Evolutionary conservation across 2,329 filamentous ascomycete species (phyloP), one percentile per base, ranked within the genome.

Genomic region (Xylariaceae sp.): DNA sequence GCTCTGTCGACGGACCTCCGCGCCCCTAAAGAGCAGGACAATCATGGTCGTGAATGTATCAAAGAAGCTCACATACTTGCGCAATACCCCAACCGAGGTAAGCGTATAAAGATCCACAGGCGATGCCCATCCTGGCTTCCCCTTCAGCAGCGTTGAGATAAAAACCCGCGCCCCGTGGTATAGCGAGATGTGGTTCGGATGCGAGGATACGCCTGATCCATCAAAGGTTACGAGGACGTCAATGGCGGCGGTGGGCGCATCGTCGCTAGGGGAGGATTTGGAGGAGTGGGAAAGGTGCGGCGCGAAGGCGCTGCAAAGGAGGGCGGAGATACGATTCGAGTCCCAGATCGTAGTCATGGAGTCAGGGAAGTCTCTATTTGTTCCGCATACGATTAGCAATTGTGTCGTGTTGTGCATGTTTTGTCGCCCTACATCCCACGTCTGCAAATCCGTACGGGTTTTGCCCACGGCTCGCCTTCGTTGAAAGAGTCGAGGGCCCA

Each of bases 171-270:
- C 90, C 52, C 93, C 94, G 70, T 89, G 81, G 75, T 92, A 92
- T 7, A 97, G 83, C 5, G 92, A 92, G 59, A 89, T 88, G 76
- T 99, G 94, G 77, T 99, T 99, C 18, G 92, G 91, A 73, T 99
- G 94, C 36, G 84, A 83, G 53, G 91, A 96, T 42, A 99, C 81
- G 54, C 94, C 94, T 42, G 74, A 60, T n/a, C 73, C 69, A 75
- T 99, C 94, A 69, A 99, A 99, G 24, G 94, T 99, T 61, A 99
- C 79, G 63, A 99, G 81, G 23, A 88, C 82, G 72, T 96, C 91
- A 67, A 96, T 91, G 46, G 77, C 79, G 44, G 79, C 76, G 1
- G 72, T 73, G 8, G 80, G 76, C 6, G 69, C 66, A 18, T 70
- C 61, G 16, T 65, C 37, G 57, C 69, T 67, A 43, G 66, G 29